Conservation (phyloP, 225 moss, liverwort and hornwort genomes). For the Pseudisothecium myosuroides region DNA sequence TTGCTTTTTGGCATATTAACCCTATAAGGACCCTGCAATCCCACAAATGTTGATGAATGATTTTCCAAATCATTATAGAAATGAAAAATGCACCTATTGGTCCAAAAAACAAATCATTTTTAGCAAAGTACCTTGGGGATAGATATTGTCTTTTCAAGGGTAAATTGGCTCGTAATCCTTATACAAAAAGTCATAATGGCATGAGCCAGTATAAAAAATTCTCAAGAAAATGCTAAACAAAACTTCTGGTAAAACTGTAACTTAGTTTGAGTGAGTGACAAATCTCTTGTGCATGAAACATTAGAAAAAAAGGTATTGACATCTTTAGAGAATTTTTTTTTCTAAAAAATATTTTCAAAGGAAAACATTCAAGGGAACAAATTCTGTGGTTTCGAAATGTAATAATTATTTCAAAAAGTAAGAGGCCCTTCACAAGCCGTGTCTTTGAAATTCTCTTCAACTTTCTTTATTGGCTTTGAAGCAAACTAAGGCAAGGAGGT, state of each 20-base stretch:
- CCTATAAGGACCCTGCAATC: rapidly evolving
- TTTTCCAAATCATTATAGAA: not conserved
- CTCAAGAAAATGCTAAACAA: not conserved
- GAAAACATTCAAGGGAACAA: not conserved
- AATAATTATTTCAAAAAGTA: not conserved
- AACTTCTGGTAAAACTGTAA: not conserved
- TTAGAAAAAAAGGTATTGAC: not conserved
- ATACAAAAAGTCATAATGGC: not conserved
- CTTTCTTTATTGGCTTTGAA: not conserved
- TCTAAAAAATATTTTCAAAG: not conserved
- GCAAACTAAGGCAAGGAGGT: not conserved
- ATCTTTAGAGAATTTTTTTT: not conserved
- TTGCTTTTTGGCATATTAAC: not conserved
- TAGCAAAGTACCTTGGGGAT: not conserved
- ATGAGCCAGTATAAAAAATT: not conserved
- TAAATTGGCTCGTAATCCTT: not conserved
- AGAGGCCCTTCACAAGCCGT: not conserved
- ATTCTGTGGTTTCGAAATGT: not conserved
- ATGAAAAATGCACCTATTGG: not conserved
- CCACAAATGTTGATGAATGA: not conserved
- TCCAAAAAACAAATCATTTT: rapidly evolving
- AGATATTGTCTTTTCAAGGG: rapidly evolving
- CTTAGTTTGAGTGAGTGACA: not conserved
- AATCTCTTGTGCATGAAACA: not conserved
- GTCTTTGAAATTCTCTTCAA: not conserved